A percentile compares a stretch with the other conserved stretches of the same genome.
phyloP scores from a whole-genome alignment of 768 basidiomycete species.

The Megacollybia marginata region DNA sequence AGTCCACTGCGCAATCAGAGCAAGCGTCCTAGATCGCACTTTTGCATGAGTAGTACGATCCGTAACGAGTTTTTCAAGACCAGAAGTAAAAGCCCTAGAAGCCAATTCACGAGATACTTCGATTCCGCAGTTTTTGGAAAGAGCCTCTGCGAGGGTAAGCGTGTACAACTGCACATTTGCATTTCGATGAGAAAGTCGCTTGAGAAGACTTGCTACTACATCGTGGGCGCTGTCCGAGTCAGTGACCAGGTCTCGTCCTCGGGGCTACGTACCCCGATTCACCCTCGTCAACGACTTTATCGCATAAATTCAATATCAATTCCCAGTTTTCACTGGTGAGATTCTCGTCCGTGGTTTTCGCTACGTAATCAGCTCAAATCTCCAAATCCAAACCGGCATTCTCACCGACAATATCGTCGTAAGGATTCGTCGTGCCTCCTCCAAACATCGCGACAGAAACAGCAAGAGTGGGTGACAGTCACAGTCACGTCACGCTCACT shows the following conservation, averaged over 20 bases:
- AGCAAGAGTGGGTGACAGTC: background rate
- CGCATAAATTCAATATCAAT: constrained; percentile 86
- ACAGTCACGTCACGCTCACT: background rate
- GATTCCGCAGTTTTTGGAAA: constrained; percentile 86
- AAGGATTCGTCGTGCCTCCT: constrained; percentile 60
- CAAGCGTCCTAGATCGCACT: constrained; percentile 71
- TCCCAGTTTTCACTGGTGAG: constrained; percentile 95
- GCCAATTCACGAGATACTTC: constrained; percentile 81
- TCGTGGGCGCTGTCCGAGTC: constrained; percentile 66
- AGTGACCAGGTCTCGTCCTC: too few species aligned
- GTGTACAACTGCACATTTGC: constrained; percentile 96
- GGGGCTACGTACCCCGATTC: constrained; percentile 72
- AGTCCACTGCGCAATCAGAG: constrained; percentile 76
- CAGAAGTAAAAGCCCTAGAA: constrained; percentile 84
- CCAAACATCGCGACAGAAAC: constrained; percentile 50
- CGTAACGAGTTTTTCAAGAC: constrained; percentile 76
- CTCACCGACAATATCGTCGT: constrained; percentile 90
- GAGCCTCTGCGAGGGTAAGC: constrained; percentile 77
- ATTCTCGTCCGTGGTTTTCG: constrained; percentile 96
- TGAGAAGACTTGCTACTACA: constrained; percentile 77
- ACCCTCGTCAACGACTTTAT: constrained; percentile 91
- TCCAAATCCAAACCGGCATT: constrained; percentile 11
- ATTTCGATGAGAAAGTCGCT: constrained; percentile 88
- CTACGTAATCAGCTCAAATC: constrained; percentile 30
- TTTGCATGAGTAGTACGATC: constrained; percentile 94